Evolutionary conservation across 2,329 filamentous ascomycete genomes (phyloP).

Genomic region (Conoideocrella luteorostrata): DNA sequence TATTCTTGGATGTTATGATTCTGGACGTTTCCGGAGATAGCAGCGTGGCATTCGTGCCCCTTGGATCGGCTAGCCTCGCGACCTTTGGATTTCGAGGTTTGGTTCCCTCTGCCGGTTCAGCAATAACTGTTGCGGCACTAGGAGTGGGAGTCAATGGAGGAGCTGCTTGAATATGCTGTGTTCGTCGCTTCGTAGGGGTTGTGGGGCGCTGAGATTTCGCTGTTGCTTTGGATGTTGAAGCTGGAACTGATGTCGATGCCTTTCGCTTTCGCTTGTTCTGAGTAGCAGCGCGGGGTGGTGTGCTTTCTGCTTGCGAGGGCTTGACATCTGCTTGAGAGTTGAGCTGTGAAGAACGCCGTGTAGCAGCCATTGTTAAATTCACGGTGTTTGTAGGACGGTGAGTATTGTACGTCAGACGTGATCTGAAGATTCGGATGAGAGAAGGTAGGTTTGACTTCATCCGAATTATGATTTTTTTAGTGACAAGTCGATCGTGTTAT

Average conservation of each 20-base stretch:
- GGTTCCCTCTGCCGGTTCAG: conserved; percentile 21
- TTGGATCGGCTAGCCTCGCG: conserved; percentile 55
- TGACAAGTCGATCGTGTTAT: too few relatives aligned
- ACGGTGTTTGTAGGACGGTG: not conserved
- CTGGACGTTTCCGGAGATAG: conserved; percentile 65
- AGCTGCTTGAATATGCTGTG: conserved; percentile 15
- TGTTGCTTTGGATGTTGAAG: conserved; percentile 12
- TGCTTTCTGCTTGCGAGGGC: conserved; percentile 9
- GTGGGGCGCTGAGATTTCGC: conserved; percentile 17
- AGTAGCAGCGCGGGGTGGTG: conserved; percentile 15
- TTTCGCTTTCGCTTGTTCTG: conserved; percentile 30
- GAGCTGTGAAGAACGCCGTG: conserved; percentile 36
- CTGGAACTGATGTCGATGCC: conserved; percentile 10
- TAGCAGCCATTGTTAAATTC: conserved; percentile 22
- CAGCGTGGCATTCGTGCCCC: conserved; percentile 61
- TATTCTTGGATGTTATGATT: conserved; percentile 45
- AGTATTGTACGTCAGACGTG: not conserved
- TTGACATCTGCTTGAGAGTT: conserved; percentile 20
- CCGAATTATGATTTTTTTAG: too few relatives aligned
- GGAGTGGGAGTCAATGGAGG: conserved; percentile 42
- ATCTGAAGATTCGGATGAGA: not conserved
- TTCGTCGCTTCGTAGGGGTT: conserved; percentile 27
- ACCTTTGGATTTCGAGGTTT: conserved; percentile 36
- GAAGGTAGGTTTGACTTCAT: too few relatives aligned
- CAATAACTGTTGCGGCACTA: conserved; percentile 35